Percentiles rank a stretch among this genome's conserved stretches.
Evolutionary conservation across 1,284 basidiomycete species (phyloP).

Genomic region (Leccinum variabile): DNA sequence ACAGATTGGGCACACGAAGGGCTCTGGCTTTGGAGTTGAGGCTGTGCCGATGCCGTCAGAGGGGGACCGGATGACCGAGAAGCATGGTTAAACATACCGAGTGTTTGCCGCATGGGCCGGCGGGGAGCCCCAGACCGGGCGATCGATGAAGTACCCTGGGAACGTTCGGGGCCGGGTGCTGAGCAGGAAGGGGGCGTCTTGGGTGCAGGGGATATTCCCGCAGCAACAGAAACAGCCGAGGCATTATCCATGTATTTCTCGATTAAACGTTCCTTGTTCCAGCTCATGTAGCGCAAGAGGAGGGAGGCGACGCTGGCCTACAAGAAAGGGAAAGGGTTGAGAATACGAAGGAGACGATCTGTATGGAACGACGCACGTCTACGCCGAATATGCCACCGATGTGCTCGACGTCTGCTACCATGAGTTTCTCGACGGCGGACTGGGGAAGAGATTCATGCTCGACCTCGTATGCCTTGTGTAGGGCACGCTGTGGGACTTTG

Average conservation of each 20-base stretch:
- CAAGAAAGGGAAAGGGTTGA: neutral
- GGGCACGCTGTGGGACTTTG: slow-evolving; percentile 53
- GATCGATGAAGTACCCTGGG: slow-evolving; percentile 28
- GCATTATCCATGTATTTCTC: slow-evolving; percentile 94
- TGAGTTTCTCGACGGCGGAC: slow-evolving; percentile 71
- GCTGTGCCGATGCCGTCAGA: slow-evolving; percentile 19
- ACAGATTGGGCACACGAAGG: slow-evolving; percentile 88
- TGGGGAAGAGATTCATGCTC: slow-evolving; percentile 77
- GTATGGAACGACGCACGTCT: slow-evolving; percentile 56
- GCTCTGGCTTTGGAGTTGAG: slow-evolving; percentile 38
- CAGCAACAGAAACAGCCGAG: slow-evolving; percentile 64
- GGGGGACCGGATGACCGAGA: neutral
- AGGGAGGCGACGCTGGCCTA: slow-evolving; percentile 65
- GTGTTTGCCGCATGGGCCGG: slow-evolving; percentile 44
- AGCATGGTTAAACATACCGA: slow-evolving; percentile 15
- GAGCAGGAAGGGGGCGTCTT: slow-evolving; percentile 37
- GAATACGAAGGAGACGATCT: neutral
- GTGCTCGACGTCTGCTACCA: slow-evolving; percentile 78
- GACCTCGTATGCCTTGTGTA: slow-evolving; percentile 73
- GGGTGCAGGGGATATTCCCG: slow-evolving; percentile 55
- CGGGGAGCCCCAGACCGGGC: slow-evolving; percentile 33
- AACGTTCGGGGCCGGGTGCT: slow-evolving; percentile 37
- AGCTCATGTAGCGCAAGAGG: slow-evolving; percentile 82
- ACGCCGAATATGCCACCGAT: slow-evolving; percentile 84
- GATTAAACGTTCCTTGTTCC: slow-evolving; percentile 97